phyloP scores from a whole-genome alignment of 1,284 basidiomycete species.

The Heliocybe sulcata region DNA sequence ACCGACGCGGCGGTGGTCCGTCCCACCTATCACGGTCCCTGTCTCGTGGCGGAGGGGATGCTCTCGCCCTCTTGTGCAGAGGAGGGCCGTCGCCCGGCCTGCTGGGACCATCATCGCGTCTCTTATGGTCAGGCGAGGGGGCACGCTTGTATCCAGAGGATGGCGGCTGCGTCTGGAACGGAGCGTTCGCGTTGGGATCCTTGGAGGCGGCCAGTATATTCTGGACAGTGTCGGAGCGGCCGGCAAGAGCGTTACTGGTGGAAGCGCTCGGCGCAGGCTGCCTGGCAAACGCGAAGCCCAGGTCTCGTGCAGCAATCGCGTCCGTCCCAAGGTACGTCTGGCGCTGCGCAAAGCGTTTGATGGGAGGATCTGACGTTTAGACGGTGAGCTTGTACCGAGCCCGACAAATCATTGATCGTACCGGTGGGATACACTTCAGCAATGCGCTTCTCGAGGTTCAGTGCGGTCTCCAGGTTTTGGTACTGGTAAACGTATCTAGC shows the following conservation, averaged over 20 bases:
- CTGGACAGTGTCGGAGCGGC: slow-evolving; percentile 39
- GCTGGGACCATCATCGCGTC: slow-evolving; percentile 30
- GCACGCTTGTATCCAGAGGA: slow-evolving; percentile 30
- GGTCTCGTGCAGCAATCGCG: slow-evolving; percentile 82
- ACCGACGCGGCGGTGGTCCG: slow-evolving; percentile 36
- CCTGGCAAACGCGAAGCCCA: slow-evolving; percentile 62
- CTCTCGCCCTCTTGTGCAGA: slow-evolving; percentile 43
- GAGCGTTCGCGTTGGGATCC: slow-evolving; percentile 12
- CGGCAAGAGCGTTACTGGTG: slow-evolving; percentile 23
- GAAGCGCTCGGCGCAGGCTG: slow-evolving; percentile 15
- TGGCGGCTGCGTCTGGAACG: slow-evolving; percentile 12
- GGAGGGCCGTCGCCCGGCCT: slow-evolving; percentile 32
- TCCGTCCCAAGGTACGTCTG: slow-evolving; percentile 87
- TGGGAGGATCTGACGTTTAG: slow-evolving; percentile 61
- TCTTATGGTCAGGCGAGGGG: slow-evolving; percentile 41
- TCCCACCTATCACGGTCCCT: slow-evolving; percentile 45
- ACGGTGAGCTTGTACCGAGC: slow-evolving; percentile 1
- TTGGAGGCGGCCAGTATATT: slow-evolving; percentile 24
- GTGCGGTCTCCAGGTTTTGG: slow-evolving; percentile 84
- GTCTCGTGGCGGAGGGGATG: slow-evolving; percentile 43
- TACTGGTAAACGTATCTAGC: slow-evolving; percentile 93
- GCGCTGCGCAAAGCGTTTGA: slow-evolving; percentile 88
- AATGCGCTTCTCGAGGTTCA: slow-evolving; percentile 86
- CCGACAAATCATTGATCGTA: slow-evolving; percentile 23
- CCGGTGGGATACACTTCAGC: slow-evolving; percentile 83